Evolutionary conservation across 108 stramenopile species (phyloP), one percentile per base, ranked within the genome.

Genomic region (Discostella stelligeroides): DNA sequence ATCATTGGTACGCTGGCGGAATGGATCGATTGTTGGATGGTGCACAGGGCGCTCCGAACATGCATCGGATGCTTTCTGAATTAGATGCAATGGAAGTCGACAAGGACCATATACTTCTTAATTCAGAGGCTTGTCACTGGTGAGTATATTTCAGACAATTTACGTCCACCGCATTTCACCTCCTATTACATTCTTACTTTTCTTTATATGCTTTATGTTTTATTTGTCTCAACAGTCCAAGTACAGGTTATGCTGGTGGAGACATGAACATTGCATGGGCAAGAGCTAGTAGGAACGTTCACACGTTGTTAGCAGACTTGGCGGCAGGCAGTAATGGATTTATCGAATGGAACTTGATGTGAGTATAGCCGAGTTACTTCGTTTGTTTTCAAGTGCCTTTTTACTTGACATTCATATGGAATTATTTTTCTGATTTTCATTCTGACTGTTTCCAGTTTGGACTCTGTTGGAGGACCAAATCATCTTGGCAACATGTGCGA

Each of bases 1-100:
- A 88, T 76, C 97, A 98, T 72, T 98, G 97, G 96, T 97, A 98
- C 76, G 91, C 84, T 18, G 96, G 94, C 1, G 89, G 88, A 11
- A 82, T 84, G 73, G 90, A 97, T 62, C 76, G 97, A 27, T 63
- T 90, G 37, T 41, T 97, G 57, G 97, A 98, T 71, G 97, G 97
- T 15, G 94, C 90, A 12, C 76, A 86, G 21, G 97, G 96, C 6
- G 67, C 72, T 21, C 74, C 90, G 43, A 90, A 88, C 60, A 73
- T 98, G 79, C 89, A 96, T 74, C 84, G 87, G 21, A 60, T 84
- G 78, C 79, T 73, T 59, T 80, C 63, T 55, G 72, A 70, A 66
- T 76, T 74, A 53, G 60, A 82, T 34, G 58, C 21, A 10, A 60
- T 74, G 70, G 47, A 79, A 38, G 66, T 70, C 12, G 60, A 73